These are phyloP conservation scores for Gastrodia elata DNA, from an alignment of 106 monocot species.

Conservation along the genomic window DNA sequence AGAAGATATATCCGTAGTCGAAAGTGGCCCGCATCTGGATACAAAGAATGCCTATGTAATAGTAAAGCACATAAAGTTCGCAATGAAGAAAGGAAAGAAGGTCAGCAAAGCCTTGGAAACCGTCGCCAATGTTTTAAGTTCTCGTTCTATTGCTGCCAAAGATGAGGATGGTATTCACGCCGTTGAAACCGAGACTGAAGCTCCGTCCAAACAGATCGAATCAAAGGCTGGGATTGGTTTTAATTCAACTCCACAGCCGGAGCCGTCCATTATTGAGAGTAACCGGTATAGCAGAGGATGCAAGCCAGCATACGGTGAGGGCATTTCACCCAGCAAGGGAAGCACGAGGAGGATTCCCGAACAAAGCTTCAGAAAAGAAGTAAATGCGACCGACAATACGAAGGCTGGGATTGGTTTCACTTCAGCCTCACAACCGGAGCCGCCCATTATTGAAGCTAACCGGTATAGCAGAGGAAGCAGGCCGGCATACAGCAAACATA, in stretches of 20 bases:
- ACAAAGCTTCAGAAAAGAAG: too few species aligned
- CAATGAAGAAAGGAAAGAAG: conserved; percentile 59
- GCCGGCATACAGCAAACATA: neutral
- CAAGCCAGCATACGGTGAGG: too few species aligned
- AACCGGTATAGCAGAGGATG: too few species aligned
- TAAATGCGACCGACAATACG: neutral
- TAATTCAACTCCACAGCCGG: neutral
- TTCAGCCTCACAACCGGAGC: conserved; percentile 4
- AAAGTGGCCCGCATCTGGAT: conserved; percentile 69
- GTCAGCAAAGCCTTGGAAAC: conserved; percentile 29
- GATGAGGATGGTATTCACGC: conserved; percentile 6
- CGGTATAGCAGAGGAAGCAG: conserved; percentile 24
- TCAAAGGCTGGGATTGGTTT: neutral
- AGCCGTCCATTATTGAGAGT: neutral
- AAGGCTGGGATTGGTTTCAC: neutral
- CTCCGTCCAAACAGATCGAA: neutral
- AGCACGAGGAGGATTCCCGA: too few species aligned
- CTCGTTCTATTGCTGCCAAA: conserved; percentile 7
- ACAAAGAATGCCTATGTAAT: conserved; percentile 54
- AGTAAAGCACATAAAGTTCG: conserved; percentile 52
- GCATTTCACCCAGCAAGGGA: too few species aligned
- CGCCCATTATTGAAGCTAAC: conserved; percentile 17
- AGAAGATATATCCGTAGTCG: conserved; percentile 55
- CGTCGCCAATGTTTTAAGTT: conserved; percentile 6
- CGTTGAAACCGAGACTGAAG: conserved; percentile 28